Base-by-base conservation (phyloP, 1,284 basidiomycete species). In the Cutaneotrichosporon cutaneum region DNA sequence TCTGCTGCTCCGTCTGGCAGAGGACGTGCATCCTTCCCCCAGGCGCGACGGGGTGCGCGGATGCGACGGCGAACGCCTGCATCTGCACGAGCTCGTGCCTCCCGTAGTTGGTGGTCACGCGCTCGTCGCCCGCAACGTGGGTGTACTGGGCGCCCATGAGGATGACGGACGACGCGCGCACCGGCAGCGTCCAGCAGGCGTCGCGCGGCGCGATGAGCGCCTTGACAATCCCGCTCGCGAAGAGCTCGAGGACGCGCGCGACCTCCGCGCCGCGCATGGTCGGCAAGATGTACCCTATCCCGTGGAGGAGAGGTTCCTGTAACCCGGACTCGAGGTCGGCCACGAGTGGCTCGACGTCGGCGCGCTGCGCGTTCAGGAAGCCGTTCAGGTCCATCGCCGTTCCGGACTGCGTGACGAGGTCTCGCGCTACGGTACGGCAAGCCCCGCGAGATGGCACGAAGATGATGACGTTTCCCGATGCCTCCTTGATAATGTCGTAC, bases 91-190 rank as follows among this genome's bases (percentile, higher is more conserved):
- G 80, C 71, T 98, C 94, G 33, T 86, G 83, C 35, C 93, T 81
- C 0, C 82, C 80, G 75, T 99, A 99, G 72, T 93, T 90, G 54
- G 84, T 83, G 52, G 94, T 72, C 67, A 88, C 87, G 35, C 89
- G 85, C 68, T 89, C 86, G 24, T 63, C 67, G 21, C 62, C 54
- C 39, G 54, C 21, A 39, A 53, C 7, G 18, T 84, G 71, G 35
- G 88, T 78, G 75, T 92, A 96, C 76, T 99, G 95, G 7, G 94
- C 93, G 27, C 93, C 90, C 88, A 98, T 90, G 54, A 94, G 88
- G 39, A 97, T 83, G 16, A 98, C 94, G 4, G 87, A 85, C 5
- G 85, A 84, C 0, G 90, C 90, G 39, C 87, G 85, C 14, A 94
- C 85, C 3, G 92, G 90, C 14, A 97, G 77, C 22, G 85, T 87